These are phyloP conservation scores for Rubroshorea leprosula DNA, from an alignment of 345 rosid species.

Conservation along the genomic window DNA sequence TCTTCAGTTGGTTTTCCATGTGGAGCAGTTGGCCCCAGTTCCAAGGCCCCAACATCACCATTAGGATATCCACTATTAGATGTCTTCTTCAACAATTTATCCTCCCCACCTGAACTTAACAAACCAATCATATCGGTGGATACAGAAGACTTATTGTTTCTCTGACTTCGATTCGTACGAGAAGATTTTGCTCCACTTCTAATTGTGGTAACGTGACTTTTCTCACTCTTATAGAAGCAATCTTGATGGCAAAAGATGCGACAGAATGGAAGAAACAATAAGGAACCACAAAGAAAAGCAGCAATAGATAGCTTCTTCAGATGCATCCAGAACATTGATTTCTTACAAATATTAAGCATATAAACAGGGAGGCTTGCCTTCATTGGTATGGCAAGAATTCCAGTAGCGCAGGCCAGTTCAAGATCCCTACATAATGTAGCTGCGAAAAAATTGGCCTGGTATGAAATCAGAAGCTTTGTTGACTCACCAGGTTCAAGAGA, in stretches of 20 bases:
- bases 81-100: constrained; percentile 19
- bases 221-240: constrained; percentile 26
- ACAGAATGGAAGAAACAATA: constrained; percentile 41
- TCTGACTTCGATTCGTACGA: constrained; percentile 17
- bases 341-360: constrained; percentile 56
- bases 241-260: constrained; percentile 38
- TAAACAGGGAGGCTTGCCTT: constrained; percentile 56
- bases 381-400: constrained; percentile 59
- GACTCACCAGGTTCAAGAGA: constrained; percentile 61
- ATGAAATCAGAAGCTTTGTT: constrained; percentile 48
- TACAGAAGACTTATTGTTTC: constrained; percentile 23
- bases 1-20: constrained; percentile 17
- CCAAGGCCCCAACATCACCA: constrained; percentile 14
- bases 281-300: constrained; percentile 35
- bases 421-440: constrained; percentile 46
- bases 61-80: constrained; percentile 19
- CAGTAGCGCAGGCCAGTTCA: constrained; percentile 49
- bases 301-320: constrained; percentile 45
- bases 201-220: constrained; percentile 21
- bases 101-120: constrained; percentile 36
- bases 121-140: constrained; percentile 42
- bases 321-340: constrained; percentile 49
- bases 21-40: constrained; percentile 10
- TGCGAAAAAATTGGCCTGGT: constrained; percentile 45
- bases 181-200: constrained; percentile 40